Percentiles rank a stretch among this genome's conserved stretches.
phyloP scores from a whole-genome alignment of 1,139 yeast genomes.

The Lodderomyces metapsilosis region DNA sequence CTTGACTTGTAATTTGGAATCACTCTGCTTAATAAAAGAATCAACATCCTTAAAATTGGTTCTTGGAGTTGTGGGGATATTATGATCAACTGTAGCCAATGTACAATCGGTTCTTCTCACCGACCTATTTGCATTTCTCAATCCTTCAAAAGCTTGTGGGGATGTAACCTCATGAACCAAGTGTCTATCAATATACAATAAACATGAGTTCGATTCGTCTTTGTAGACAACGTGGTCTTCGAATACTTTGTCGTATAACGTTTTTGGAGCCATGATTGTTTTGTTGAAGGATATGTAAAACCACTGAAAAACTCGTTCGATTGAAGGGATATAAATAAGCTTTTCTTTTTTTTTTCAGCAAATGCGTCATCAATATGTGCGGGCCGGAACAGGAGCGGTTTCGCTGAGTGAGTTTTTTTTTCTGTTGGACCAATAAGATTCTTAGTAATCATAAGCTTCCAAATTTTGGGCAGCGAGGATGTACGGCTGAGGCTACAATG shows the following conservation, averaged over 20 bases:
- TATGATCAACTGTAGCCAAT: constrained; percentile 95
- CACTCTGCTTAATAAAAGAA: constrained; percentile 86
- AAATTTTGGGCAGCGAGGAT: not conserved
- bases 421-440: not conserved
- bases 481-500: no score
- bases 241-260: constrained; percentile 94
- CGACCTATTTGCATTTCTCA: constrained; percentile 77
- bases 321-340: not conserved
- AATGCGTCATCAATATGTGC: not conserved
- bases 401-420: constrained; percentile 1
- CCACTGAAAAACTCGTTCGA: not conserved
- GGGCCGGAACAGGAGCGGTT: constrained; percentile 9
- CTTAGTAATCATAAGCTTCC: not conserved
- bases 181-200: constrained; percentile 92
- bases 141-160: constrained; percentile 97
- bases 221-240: constrained; percentile 89
- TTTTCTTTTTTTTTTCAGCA: not conserved
- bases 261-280: constrained; percentile 45
- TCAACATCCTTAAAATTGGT: constrained; percentile 68
- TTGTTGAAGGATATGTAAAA: not conserved
- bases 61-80: constrained; percentile 90
- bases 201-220: constrained; percentile 82
- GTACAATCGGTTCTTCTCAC: constrained; percentile 96
- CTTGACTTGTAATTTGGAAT: constrained; percentile 86
- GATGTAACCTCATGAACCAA: constrained; percentile 97